These are phyloP conservation scores for Cavenderia fasciculata DNA, from an alignment of 78 protist genomes.

Conservation along the genomic window DNA sequence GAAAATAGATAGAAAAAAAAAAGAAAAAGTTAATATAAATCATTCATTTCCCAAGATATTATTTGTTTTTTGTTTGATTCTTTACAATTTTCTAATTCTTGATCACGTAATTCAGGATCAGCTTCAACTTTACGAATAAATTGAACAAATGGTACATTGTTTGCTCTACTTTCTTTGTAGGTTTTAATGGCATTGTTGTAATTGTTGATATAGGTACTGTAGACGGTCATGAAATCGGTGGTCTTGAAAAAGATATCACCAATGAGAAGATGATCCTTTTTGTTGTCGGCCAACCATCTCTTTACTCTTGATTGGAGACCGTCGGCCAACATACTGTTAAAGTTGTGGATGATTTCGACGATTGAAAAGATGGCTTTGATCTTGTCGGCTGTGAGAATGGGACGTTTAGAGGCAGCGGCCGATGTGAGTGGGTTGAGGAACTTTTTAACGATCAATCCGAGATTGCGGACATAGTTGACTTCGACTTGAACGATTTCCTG, in stretches of 20 bases:
- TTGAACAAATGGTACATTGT: slow-evolving; percentile 56
- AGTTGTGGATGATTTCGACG: slow-evolving; percentile 63
- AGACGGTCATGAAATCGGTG: slow-evolving; percentile 66
- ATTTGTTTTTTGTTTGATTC: too few relatives aligned
- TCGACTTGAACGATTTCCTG: slow-evolving; percentile 76
- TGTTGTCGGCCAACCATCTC: slow-evolving; percentile 75
- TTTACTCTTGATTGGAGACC: slow-evolving; percentile 55
- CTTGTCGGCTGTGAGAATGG: slow-evolving; percentile 40
- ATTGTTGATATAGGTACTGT: slow-evolving; percentile 77
- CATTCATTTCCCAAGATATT: too few relatives aligned
- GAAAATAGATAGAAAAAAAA: too few relatives aligned
- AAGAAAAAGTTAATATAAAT: too few relatives aligned
- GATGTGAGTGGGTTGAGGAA: slow-evolving; percentile 59
- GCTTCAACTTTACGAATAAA: slow-evolving; percentile 56
- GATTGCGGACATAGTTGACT: slow-evolving; percentile 66
- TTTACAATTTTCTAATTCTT: slow-evolving; percentile 62
- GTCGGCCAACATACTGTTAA: slow-evolving; percentile 38
- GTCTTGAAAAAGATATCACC: slow-evolving; percentile 66
- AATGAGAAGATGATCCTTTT: slow-evolving; percentile 37
- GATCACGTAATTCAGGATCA: slow-evolving; percentile 69
- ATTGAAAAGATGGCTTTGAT: slow-evolving; percentile 54
- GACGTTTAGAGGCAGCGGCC: slow-evolving; percentile 37
- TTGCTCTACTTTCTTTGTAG: slow-evolving; percentile 20
- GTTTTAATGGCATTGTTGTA: slow-evolving; percentile 73
- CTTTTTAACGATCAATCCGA: slow-evolving; percentile 40